phyloP scores from a whole-genome alignment of 1,284 basidiomycete species.

The Veloboletus limbatus region DNA sequence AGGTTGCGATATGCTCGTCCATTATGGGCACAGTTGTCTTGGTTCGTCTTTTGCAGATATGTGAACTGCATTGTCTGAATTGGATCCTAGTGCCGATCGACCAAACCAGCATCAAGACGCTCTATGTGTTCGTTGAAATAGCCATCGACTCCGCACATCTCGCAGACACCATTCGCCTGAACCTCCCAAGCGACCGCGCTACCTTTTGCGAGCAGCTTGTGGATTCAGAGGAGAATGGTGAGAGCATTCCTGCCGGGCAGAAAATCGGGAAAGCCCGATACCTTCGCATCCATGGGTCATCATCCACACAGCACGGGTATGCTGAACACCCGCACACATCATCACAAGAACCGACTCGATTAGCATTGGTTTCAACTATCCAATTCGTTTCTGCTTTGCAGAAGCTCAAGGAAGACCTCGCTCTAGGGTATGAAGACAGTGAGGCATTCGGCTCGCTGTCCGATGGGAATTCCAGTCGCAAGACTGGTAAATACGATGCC shows the following conservation, averaged over 20 bases:
- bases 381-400: conserved; percentile 93
- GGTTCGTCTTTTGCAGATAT: conserved; percentile 45
- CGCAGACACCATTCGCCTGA: conserved; percentile 79
- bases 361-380: conserved; percentile 92
- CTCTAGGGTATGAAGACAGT: conserved; percentile 33
- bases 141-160: conserved; percentile 87
- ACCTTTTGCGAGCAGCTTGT: conserved; percentile 60
- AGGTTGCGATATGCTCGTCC: conserved; percentile 97
- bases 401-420: conserved; percentile 77
- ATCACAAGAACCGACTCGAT: conserved; percentile 51
- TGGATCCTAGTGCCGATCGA: conserved; percentile 81
- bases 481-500: conserved; percentile 71
- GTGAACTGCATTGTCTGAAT: conserved; percentile 13
- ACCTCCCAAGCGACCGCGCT: conserved; percentile 79
- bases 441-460: background rate
- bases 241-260: conserved; percentile 51
- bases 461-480: conserved; percentile 34
- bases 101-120: conserved; percentile 90
- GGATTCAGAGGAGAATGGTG: conserved; percentile 48
- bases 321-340: background rate
- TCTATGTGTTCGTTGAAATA: conserved; percentile 99
- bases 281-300: conserved; percentile 55
- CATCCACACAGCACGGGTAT: conserved; percentile 1
- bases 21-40: conserved; percentile 98
- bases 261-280: conserved; percentile 49